These are phyloP conservation scores for Trichoderma koningiopsis DNA, from an alignment of 2,329 filamentous ascomycete species.

Conservation along the genomic window DNA sequence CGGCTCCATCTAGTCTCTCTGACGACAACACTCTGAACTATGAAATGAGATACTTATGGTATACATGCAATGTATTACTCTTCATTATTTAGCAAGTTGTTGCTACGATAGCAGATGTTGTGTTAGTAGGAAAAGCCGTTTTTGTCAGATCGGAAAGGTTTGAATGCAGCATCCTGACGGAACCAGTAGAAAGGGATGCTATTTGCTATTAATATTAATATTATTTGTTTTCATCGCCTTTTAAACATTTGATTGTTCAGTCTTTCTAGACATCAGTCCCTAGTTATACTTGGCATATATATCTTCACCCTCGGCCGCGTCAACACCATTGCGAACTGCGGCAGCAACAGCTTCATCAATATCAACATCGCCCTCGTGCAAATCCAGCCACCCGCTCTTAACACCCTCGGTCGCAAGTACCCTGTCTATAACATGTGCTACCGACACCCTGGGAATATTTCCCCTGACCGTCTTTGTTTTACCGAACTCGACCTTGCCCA, in stretches of 20 bases:
- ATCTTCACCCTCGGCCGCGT: constrained; percentile 56
- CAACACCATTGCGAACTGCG: constrained; percentile 52
- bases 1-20: neutral
- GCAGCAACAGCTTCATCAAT: constrained; percentile 50
- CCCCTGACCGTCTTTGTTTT: constrained; percentile 45
- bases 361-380: constrained; percentile 56
- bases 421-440: constrained; percentile 59
- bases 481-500: constrained; percentile 51
- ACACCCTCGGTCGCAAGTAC: constrained; percentile 54
- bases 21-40: neutral
- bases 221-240: neutral
- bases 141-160: neutral
- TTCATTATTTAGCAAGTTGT: neutral
- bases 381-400: constrained; percentile 56
- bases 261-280: neutral
- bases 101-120: neutral
- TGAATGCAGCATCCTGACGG: neutral
- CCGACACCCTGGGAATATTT: constrained; percentile 57
- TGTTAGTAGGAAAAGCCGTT: neutral
- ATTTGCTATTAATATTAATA: constrained; percentile 1
- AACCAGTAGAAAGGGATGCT: neutral
- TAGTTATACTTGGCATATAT: constrained; percentile 34
- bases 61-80: neutral
- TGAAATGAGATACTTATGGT: neutral
- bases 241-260: neutral